Conservation (phyloP, 371 early-diverging fungal species). For the Mortierella sp. region DNA sequence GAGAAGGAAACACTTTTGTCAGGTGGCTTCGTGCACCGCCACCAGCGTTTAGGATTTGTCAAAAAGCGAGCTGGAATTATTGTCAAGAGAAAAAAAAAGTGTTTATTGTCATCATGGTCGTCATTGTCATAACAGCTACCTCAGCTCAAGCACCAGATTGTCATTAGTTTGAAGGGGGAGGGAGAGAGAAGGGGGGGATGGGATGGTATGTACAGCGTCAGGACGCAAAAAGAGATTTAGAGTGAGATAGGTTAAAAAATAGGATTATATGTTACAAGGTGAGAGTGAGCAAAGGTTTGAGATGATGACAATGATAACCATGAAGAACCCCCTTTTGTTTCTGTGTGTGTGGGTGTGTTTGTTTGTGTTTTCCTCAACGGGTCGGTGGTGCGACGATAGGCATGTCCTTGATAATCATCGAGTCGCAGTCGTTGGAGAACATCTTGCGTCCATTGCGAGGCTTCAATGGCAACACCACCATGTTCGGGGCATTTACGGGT, state of each 20-base stretch:
- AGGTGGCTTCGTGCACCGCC: too few relatives aligned
- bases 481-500: background rate
- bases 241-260: background rate
- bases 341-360: background rate
- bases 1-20: too few relatives aligned
- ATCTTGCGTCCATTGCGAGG: constrained; percentile 15
- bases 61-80: too few relatives aligned
- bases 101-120: too few relatives aligned
- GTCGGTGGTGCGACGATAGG: background rate
- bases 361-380: background rate
- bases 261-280: background rate
- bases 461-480: constrained; percentile 5
- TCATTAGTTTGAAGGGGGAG: background rate
- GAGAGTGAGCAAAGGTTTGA: background rate
- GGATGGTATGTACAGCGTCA: background rate
- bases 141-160: too few relatives aligned
- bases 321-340: too few relatives aligned
- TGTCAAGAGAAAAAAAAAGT: too few relatives aligned
- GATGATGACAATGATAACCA: background rate
- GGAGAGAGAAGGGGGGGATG: background rate
- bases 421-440: constrained; percentile 16
- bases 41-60: too few relatives aligned
- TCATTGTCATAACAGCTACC: too few relatives aligned
- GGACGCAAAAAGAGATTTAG: too few relatives aligned
- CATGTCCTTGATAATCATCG: constrained; percentile 26